Conservation (phyloP, 1,284 basidiomycete genomes). For the Testicularia cyperi region DNA sequence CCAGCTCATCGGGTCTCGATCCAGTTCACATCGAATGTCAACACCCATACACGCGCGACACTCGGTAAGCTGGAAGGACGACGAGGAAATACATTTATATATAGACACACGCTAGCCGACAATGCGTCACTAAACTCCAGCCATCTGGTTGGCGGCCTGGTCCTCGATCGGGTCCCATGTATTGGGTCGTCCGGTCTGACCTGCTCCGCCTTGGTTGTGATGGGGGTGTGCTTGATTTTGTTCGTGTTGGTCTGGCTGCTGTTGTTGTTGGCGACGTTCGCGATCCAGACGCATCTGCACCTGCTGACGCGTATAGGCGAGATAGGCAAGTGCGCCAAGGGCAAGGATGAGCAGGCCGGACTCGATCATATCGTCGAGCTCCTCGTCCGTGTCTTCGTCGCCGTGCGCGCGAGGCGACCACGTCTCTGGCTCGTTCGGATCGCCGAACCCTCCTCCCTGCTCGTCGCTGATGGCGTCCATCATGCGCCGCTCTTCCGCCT, state of each 20-base stretch:
- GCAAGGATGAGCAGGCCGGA: slow-evolving; percentile 43
- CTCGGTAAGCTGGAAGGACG: too few species aligned
- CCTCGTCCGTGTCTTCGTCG: slow-evolving; percentile 31
- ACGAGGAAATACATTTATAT: too few species aligned
- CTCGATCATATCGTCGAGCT: slow-evolving; percentile 50
- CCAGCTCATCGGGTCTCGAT: too few species aligned
- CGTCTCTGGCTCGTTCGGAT: slow-evolving; percentile 45
- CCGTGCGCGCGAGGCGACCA: slow-evolving; percentile 20
- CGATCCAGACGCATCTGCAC: slow-evolving; percentile 41
- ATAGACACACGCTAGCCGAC: too few species aligned
- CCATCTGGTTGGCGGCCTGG: too few species aligned
- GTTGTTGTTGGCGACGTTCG: slow-evolving; percentile 22
- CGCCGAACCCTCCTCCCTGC: slow-evolving; percentile 33
- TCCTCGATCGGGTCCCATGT: slow-evolving; percentile 23
- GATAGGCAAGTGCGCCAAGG: slow-evolving; percentile 39
- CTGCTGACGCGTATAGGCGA: slow-evolving; percentile 44
- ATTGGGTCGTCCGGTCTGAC: too few species aligned
- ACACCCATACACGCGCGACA: too few species aligned
- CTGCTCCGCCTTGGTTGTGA: too few species aligned
- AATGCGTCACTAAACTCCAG: too few species aligned
- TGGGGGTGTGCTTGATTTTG: too few species aligned
- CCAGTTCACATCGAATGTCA: too few species aligned
- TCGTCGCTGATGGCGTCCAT: slow-evolving; percentile 3
- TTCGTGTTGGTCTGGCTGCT: slow-evolving; percentile 2
- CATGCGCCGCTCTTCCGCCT: slow-evolving; percentile 17